phyloP scores from a whole-genome alignment of 192 early-diverging fungal genomes.

The Podila horticola region DNA sequence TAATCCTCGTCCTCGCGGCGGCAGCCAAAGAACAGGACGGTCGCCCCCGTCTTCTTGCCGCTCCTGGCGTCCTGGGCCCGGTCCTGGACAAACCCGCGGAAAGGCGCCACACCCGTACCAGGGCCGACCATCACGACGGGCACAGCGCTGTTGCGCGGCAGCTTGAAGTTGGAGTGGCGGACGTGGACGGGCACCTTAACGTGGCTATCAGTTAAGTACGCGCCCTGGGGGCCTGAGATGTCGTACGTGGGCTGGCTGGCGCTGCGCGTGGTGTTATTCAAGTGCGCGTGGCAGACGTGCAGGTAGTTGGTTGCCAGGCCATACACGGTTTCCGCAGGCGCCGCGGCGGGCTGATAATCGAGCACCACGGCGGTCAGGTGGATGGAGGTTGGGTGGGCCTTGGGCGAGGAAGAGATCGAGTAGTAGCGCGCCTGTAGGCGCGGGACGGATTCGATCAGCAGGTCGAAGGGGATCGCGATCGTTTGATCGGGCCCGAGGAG shows the following conservation, averaged over 20 bases:
- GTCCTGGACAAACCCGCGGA: slow-evolving; percentile 96
- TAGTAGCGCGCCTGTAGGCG: slow-evolving; percentile 93
- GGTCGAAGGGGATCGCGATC: slow-evolving; percentile 79
- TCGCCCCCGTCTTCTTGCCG: slow-evolving; percentile 78
- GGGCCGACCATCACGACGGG: slow-evolving; percentile 99
- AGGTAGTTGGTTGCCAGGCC: slow-evolving; percentile 94
- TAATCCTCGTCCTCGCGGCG: slow-evolving; percentile 89
- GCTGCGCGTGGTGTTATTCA: slow-evolving; percentile 28
- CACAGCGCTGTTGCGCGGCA: slow-evolving; percentile 79
- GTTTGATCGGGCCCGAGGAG: slow-evolving; percentile 61
- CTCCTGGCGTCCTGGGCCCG: slow-evolving; percentile 73
- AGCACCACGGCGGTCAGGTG: slow-evolving; percentile 91
- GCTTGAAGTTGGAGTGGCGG: slow-evolving; percentile 88
- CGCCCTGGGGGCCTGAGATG: slow-evolving; percentile 56
- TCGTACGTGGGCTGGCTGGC: slow-evolving; percentile 47
- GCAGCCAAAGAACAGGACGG: slow-evolving; percentile 95
- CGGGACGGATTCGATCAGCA: slow-evolving; percentile 84
- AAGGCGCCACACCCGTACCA: slow-evolving; percentile 98
- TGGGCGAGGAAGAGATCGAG: slow-evolving; percentile 93
- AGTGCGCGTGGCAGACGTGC: slow-evolving; percentile 69
- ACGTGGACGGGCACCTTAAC: slow-evolving; percentile 87
- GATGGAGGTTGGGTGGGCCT: slow-evolving; percentile 78
- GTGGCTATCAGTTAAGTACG: slow-evolving; percentile 28
- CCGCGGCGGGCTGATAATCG: slow-evolving; percentile 70
- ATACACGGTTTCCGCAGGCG: slow-evolving; percentile 66